Conservation (phyloP, 129 eudicot genomes). For the Pittosporum tobira region DNA sequence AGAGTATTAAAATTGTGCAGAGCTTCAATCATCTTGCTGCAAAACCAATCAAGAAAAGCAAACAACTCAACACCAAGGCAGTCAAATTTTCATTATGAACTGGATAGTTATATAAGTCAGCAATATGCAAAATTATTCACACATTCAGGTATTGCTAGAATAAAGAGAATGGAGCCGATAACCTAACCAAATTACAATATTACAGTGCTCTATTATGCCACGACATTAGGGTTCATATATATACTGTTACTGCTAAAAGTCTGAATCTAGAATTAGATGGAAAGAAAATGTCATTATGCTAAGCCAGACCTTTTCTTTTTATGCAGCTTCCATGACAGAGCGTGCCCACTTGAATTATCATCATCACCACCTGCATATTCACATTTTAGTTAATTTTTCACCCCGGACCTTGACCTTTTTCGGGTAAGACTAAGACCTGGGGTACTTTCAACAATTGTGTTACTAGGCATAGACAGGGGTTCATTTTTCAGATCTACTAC, state of each 20-base stretch:
- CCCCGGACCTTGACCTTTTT: conserved; percentile 25
- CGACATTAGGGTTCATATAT: not conserved
- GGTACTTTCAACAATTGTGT: conserved; percentile 35
- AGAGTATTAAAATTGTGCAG: too few species aligned
- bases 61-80: too few species aligned
- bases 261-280: conserved; percentile 6
- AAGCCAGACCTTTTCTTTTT: conserved; percentile 68
- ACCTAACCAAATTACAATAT: too few species aligned
- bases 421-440: conserved; percentile 22
- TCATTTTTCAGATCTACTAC: conserved; percentile 33
- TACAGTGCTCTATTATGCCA: too few species aligned
- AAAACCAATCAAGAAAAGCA: too few species aligned
- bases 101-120: too few species aligned
- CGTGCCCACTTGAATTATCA: conserved; percentile 22
- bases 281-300: conserved; percentile 19
- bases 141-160: too few species aligned
- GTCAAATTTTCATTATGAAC: too few species aligned
- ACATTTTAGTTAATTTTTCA: conserved; percentile 21
- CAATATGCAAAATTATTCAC: too few species aligned
- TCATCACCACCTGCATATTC: conserved; percentile 31
- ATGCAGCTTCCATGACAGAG: conserved; percentile 64
- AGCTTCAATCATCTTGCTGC: too few species aligned
- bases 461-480: conserved; percentile 28
- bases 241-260: not conserved
- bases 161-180: too few species aligned